Evolutionary conservation across 2,329 filamentous ascomycete genomes (phyloP), one percentile per base, ranked within the genome.

Genomic region (Stenocarpella maydis): DNA sequence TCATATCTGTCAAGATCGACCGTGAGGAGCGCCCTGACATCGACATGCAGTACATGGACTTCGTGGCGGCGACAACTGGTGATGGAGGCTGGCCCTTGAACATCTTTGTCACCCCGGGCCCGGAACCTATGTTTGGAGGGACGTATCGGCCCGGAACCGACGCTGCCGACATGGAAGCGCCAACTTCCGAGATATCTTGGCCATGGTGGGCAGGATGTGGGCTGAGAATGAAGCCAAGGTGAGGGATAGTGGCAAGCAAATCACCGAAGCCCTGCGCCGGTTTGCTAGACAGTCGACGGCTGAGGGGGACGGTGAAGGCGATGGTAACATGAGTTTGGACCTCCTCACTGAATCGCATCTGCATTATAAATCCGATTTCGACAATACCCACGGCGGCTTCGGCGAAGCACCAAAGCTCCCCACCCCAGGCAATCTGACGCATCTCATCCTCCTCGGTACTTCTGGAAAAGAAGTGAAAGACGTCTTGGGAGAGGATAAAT

Each of bases 11-110:
- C 78, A 93, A 97, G 76, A 88, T 97, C 75, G 94, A 97, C 78
- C 88, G 94, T 72, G 94, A 97, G 80, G 92, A 97, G 79, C 89
- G 94, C 21, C 94, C 94, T n/a, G 93, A 97, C 77, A 89, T 97
- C 72, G 94, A 97, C 76, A 90, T 92, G 73, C 93, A 97, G 73
- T 97, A 97, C 78, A 97, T 97, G 93, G 96, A 96, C 81, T 97
- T 96, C 79, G 91, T 97, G 34, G 93, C 97, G 77, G 94, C 94
- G 2, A 95, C 95, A 2, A 95, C 90, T 61, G 93, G 92, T 14
- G 90, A 88, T 4, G 94, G 93, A 10, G 94, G 94, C 47, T 97
- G 94, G 93, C 94, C 94, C 1, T 81, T 97, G 71, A 97, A 97
- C 76, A 90, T 97, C 31, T 97, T 97, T 77, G 86, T 97, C 31